Percentiles rank a stretch among this genome's conserved stretches.
Conservation (phyloP, 2,329 filamentous ascomycete genomes). For the Colletotrichum brevisporum region DNA sequence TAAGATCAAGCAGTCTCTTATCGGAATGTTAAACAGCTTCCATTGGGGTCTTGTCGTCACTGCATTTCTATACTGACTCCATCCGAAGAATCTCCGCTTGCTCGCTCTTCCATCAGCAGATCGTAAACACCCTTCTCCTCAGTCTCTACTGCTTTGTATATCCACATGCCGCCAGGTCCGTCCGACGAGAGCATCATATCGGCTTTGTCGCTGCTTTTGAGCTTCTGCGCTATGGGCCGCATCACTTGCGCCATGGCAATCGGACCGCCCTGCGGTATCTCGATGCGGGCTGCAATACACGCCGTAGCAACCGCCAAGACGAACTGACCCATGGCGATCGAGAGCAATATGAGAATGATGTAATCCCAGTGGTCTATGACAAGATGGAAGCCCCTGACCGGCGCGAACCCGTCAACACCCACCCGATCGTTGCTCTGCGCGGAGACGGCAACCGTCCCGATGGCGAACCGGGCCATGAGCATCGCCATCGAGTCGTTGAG, state of each 20-base stretch:
- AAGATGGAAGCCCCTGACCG: slow-evolving; percentile 50
- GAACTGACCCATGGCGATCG: slow-evolving; percentile 51
- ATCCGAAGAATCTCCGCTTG: too few relatives aligned
- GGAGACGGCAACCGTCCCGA: slow-evolving; percentile 52
- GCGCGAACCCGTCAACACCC: slow-evolving; percentile 46
- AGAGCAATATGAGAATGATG: slow-evolving; percentile 49
- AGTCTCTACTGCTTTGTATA: slow-evolving; percentile 27
- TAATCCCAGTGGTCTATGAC: slow-evolving; percentile 51
- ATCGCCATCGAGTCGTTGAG: slow-evolving; percentile 51
- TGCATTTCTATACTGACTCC: too few relatives aligned
- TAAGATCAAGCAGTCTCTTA: too few relatives aligned
- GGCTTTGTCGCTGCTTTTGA: not conserved
- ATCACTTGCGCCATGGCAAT: slow-evolving; percentile 40
- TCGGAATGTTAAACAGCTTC: too few relatives aligned
- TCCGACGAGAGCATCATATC: not conserved
- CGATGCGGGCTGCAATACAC: slow-evolving; percentile 45
- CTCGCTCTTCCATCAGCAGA: slow-evolving; percentile 38
- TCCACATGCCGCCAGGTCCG: slow-evolving; percentile 22
- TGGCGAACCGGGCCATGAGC: slow-evolving; percentile 51
- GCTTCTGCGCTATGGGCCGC: slow-evolving; percentile 34
- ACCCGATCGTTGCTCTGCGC: slow-evolving; percentile 49
- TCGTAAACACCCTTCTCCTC: slow-evolving; percentile 34
- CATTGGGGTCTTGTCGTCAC: too few relatives aligned
- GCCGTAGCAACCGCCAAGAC: slow-evolving; percentile 45
- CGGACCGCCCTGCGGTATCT: slow-evolving; percentile 41